Evolutionary conservation across 768 basidiomycete genomes (phyloP).

Genomic region (Trametes elegans): DNA sequence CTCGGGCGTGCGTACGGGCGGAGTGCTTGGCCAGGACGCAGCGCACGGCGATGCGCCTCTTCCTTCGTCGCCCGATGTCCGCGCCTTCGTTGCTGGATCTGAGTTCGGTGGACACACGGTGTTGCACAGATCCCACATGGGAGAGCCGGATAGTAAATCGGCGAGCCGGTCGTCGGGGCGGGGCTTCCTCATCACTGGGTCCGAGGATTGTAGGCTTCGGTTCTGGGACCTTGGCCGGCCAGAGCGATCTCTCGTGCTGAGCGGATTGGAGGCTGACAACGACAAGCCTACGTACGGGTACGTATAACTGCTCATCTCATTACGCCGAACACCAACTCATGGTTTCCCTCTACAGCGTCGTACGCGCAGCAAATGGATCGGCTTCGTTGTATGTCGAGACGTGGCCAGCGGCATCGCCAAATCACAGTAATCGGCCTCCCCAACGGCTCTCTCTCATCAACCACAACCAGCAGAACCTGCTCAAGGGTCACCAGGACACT

Average conservation of each 20-base stretch:
- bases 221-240: constrained; percentile 82
- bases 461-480: constrained; percentile 78
- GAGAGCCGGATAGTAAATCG: constrained; percentile 28
- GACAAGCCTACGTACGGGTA: constrained; percentile 82
- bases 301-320: constrained; percentile 13
- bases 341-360: constrained; percentile 28
- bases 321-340: constrained; percentile 3
- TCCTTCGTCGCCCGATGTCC: constrained; percentile 62
- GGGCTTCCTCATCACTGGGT: constrained; percentile 85
- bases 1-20: constrained; percentile 13
- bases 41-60: constrained; percentile 34
- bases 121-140: constrained; percentile 30
- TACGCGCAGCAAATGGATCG: constrained; percentile 39
- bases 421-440: constrained; percentile 62
- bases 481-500: constrained; percentile 88
- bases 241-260: constrained; percentile 75
- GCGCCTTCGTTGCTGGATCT: constrained; percentile 64
- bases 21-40: constrained; percentile 15
- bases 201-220: constrained; percentile 84
- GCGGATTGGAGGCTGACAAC: constrained; percentile 70
- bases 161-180: constrained; percentile 40
- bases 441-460: constrained; percentile 78
- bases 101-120: constrained; percentile 75
- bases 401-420: constrained; percentile 46
- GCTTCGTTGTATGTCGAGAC: constrained; percentile 61